Evolutionary conservation across 495 filamentous ascomycete genomes (phyloP), one percentile per base, ranked within the genome.

Genomic region (Podospora anserina): DNA sequence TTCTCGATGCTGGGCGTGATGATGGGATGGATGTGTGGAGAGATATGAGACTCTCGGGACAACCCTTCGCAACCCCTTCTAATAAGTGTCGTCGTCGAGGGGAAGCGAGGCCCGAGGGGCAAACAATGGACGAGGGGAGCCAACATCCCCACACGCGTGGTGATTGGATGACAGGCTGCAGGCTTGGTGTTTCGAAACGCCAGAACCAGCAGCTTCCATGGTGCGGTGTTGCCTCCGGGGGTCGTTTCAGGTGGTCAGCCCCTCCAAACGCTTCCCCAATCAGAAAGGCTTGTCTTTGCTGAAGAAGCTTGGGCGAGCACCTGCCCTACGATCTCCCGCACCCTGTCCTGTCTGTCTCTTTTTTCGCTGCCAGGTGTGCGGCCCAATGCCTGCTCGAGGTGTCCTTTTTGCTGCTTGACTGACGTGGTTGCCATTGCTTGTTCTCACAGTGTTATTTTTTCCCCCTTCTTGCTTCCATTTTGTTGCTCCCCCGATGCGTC

Each of bases 181-280:
- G 63, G 65, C 69, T 65, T 66, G 65, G 54, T 76, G 75, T 76
- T 76, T 76, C 71, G 75, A 76, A 75, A 76, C 75, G 67, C 39
- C 66, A 67, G 53, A 62, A 65, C 67, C 70, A 68, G 59, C 65
- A 62, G 65, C 55, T 20, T 20, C 66, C 61, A 63, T 66, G 23
- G 62, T 72, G 69, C 60, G 65, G 69, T 69, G 66, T 65, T 66
- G 63, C 65, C 66, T 70, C 69, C 69, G 63, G 69, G 73, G 60
- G 53, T 61, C 68, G 73, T 75, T 75, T 75, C 73, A 75, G 71
- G 71, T 75, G 67, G 63, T 27, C 59, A 61, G 59, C 59, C 59
- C 59, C 59, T 61, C 59, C 59, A 27, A 63, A 39, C 49, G 54
- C 34, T 32, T 61, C 61, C 19, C 34, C 59, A 67, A 55, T 66